Evolutionary conservation across 2,329 filamentous ascomycete genomes (phyloP), one percentile per base, ranked within the genome.

Genomic region (Alternaria alternata): DNA sequence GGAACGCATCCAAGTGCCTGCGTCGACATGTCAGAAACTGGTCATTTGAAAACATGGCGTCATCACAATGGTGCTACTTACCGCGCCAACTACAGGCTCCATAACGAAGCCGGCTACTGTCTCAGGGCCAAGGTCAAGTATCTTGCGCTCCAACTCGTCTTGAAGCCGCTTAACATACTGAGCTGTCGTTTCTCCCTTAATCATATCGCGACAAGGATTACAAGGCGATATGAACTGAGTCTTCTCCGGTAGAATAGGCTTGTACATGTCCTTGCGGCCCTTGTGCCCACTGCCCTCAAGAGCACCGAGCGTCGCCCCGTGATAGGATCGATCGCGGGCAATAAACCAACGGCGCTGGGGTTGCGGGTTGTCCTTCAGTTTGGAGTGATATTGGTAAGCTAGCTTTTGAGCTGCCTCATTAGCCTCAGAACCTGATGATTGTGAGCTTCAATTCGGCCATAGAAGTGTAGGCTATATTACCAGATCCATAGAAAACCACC

Each of bases 41-140:
- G 9, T 5, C 14, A 42, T 20, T 24, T 16, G 12, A 16, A 24
- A 24, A 24, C 39, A 16, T 24, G 39, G 6, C 20, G 20, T 24
- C 3, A 24, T 42, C 2, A 7, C 22, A 12, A 42, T 42, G 20
- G 20, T 42, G n/a, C n/a, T 1, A 81, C 84, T 77, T 82, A 90
- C 86, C 6, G 89, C 88, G 3, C 90, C 89, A 14, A 91, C 89
- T 1, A 94, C 84, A 0, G 91, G 88, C 75, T 94, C 91, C 1
- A 89, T 88, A 24, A 93, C 83, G 69, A 94, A 92, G 0, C 88
- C 90, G 54, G 87, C 89, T 1, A 93, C 88, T 0, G 82, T 90
- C 0, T 87, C 82, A 0, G 89, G 85, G 0, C 89, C 91, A 0
- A 91, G 72, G 4, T 62, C 51, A 59, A 84, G 81, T 63, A 94